Percentiles rank a stretch among this genome's conserved stretches.
phyloP scores from a whole-genome alignment of 2,329 filamentous ascomycete genomes.

The Pseudofabraea citricarpa region DNA sequence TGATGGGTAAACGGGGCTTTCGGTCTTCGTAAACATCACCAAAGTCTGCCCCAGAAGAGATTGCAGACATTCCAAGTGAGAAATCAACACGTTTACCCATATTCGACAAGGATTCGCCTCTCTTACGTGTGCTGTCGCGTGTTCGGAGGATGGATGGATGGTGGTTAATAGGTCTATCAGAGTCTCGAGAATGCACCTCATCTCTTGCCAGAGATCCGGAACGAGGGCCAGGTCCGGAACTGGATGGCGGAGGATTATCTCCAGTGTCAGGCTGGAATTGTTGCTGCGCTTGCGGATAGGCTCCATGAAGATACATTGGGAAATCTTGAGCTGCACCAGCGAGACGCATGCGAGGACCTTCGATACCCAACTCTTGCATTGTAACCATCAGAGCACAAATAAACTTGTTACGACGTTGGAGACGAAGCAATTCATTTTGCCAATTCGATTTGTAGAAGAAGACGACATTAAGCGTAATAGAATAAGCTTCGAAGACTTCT shows the following conservation, averaged over 20 bases:
- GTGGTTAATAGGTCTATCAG: slow-evolving; percentile 18
- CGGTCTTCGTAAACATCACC: slow-evolving; percentile 61
- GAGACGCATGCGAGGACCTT: slow-evolving; percentile 28
- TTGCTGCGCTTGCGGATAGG: slow-evolving; percentile 17
- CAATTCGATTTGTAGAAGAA: slow-evolving; percentile 98
- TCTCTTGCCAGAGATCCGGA: slow-evolving; percentile 28
- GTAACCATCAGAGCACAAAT: slow-evolving; percentile 85
- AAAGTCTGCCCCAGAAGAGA: slow-evolving; percentile 52
- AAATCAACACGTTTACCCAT: slow-evolving; percentile 65
- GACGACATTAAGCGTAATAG: slow-evolving; percentile 83
- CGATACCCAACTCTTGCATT: slow-evolving; percentile 44
- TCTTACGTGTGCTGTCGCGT: slow-evolving; percentile 40
- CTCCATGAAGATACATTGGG: slow-evolving; percentile 23
- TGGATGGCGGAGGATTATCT: slow-evolving; percentile 10
- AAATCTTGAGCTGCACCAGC: slow-evolving; percentile 24
- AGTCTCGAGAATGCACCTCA: slow-evolving; percentile 33
- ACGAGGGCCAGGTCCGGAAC: slow-evolving; percentile 20
- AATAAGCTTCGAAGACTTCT: slow-evolving; percentile 76
- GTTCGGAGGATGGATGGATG: slow-evolving; percentile 52
- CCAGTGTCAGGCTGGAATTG: slow-evolving; percentile 3
- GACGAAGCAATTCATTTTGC: slow-evolving; percentile 88
- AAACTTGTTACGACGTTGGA: slow-evolving; percentile 90
- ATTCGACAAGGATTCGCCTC: slow-evolving; percentile 51
- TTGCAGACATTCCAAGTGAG: slow-evolving; percentile 60
- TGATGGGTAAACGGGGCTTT: slow-evolving; percentile 32